Percentiles rank a stretch among this genome's conserved stretches.
phyloP scores from a whole-genome alignment of 345 rosid species.

The Euphorbia pulcherrima region DNA sequence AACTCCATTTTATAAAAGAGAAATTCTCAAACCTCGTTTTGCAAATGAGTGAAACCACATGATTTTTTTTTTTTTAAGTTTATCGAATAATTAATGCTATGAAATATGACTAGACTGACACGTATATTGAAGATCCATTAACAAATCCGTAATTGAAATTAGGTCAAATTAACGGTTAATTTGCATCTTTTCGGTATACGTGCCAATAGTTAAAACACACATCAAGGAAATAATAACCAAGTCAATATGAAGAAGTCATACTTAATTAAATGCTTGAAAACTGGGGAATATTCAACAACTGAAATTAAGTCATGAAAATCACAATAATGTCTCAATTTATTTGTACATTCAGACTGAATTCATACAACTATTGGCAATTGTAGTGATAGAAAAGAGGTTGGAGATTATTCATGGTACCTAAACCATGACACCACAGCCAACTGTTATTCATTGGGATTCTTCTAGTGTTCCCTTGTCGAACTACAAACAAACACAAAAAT shows the following conservation, averaged over 20 bases:
- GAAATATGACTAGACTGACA: too few relatives aligned
- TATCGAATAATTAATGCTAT: too few relatives aligned
- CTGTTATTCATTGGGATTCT: constrained; percentile 15
- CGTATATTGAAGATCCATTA: too few relatives aligned
- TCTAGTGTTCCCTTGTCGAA: constrained; percentile 1
- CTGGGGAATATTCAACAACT: not conserved
- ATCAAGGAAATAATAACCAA: too few relatives aligned
- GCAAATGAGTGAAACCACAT: too few relatives aligned
- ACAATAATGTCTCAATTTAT: constrained; percentile 4
- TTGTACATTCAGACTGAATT: constrained; percentile 3
- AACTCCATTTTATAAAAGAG: too few relatives aligned
- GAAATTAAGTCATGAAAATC: not conserved
- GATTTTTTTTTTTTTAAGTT: too few relatives aligned
- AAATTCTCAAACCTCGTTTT: too few relatives aligned
- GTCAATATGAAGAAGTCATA: not conserved
- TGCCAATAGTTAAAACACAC: too few relatives aligned
- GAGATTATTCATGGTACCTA: constrained; percentile 29
- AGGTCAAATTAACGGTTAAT: too few relatives aligned
- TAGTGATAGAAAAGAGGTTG: not conserved
- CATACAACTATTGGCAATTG: not conserved
- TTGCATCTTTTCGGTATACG: too few relatives aligned
- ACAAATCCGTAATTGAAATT: too few relatives aligned
- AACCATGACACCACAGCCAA: constrained; percentile 29
- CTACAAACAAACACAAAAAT: constrained; percentile 17
- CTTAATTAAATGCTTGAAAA: not conserved